Evolutionary conservation across 192 early-diverging fungal genomes (phyloP), one percentile per base, ranked within the genome.

Genomic region (Coemansia sp.): DNA sequence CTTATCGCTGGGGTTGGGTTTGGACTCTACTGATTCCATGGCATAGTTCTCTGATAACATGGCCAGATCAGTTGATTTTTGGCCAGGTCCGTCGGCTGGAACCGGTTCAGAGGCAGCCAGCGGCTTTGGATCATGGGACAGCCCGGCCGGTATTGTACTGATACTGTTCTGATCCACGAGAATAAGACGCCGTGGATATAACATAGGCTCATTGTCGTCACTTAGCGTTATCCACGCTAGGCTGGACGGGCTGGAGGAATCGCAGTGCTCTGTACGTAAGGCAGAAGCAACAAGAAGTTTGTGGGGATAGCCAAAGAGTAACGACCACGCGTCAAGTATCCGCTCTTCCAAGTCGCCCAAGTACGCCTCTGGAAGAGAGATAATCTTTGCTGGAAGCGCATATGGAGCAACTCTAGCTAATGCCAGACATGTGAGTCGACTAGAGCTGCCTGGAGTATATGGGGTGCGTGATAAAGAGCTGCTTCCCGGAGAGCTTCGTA

Each of bases 161-260:
- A 33, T 17, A 10, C 56, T 59, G 13, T n/a, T 33, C 36, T 16
- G 56, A 17, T 59, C 56, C 56, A 59, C 56, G 29, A 59, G 56
- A 36, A 77, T 68, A 19, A 82, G 63, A 0, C 72, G 63, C 21
- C 63, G 68, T 13, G 79, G 79, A 41, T 82, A 82, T n/a, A 82
- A 53, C 68, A 77, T 71, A 2, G 79, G 79, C 29, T 82, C 66
- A 5, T 64, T 63, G 2, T 7, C 34, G 11, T 24, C 37, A 0
- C 31, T 34, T 24, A 82, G 39, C n/a, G 62, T 59, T 29, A 82
- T 73, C 74, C 75, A 82, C 14, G 73, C 64, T 14, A 82, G 50
- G 3, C 39, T 57, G 4, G 79, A 81, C 10, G 10, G 0, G 36
- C 48, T 53, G 31, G 29, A 14, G 27, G 27, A 14, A 10, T 53